Percentiles rank a stretch among this genome's conserved stretches.
phyloP scores from a whole-genome alignment of 257 asterid genomes.

The Marsdenia floribunda region DNA sequence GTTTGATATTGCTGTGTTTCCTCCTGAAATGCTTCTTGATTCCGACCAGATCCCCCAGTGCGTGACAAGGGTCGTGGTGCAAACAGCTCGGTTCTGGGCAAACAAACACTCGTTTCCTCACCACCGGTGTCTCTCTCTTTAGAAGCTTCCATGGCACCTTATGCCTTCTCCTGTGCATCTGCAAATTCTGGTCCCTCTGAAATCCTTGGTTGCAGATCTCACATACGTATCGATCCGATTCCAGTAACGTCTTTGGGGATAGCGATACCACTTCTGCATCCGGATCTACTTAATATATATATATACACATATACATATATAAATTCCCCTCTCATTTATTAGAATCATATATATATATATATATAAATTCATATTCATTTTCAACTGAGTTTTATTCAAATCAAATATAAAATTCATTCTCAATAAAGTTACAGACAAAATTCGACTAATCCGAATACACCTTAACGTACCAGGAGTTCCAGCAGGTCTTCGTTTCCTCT shows the following conservation, averaged over 20 bases:
- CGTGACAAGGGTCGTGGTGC: conserved; percentile 53
- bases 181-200: conserved; percentile 86
- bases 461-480: conserved; percentile 71
- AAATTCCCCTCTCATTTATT: too few relatives aligned
- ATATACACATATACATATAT: too few relatives aligned
- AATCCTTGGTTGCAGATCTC: conserved; percentile 97
- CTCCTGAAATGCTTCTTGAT: conserved; percentile 46
- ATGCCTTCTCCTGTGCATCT: conserved; percentile 86
- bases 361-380: too few relatives aligned
- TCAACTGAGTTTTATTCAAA: too few relatives aligned
- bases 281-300: conserved; percentile 46
- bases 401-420: too few relatives aligned
- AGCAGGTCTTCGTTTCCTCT: conserved; percentile 70
- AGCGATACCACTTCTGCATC: conserved; percentile 88
- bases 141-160: conserved; percentile 94
- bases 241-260: conserved; percentile 73
- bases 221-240: conserved; percentile 83
- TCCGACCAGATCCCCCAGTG: conserved; percentile 51
- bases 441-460: too few relatives aligned
- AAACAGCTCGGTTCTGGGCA: conserved; percentile 50
- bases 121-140: conserved; percentile 57
- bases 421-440: too few relatives aligned
- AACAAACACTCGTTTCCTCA: conserved; percentile 41
- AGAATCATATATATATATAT: too few relatives aligned
- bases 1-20: conserved; percentile 48